A percentile compares a stretch with the other conserved stretches of the same genome.
Evolutionary conservation across 352 stramenopile species (phyloP).

Genomic region (Phytophthora gonapodyides): DNA sequence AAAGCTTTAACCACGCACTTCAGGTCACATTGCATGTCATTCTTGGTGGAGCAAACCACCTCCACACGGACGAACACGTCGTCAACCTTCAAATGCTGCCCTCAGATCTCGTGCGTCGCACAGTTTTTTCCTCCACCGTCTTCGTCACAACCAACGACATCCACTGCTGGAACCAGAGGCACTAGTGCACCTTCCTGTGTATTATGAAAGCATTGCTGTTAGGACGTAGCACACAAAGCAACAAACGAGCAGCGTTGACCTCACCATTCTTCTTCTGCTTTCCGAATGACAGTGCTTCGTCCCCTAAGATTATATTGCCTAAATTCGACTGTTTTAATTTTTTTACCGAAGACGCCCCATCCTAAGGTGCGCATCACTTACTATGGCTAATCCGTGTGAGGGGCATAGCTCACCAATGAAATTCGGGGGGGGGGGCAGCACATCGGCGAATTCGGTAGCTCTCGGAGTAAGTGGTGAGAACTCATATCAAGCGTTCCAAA

Average conservation of each 20-base stretch:
- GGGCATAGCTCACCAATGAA: constrained; percentile 1
- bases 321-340: no score
- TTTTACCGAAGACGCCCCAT: neutral
- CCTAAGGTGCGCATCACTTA: constrained; percentile 7
- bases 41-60: neutral
- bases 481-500: no score
- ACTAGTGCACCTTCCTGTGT: neutral
- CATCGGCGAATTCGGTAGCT: constrained; percentile 1
- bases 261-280: neutral
- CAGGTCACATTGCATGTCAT: no score
- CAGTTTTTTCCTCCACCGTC: neutral
- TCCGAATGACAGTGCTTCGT: no score
- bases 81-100: neutral
- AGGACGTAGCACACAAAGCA: neutral
- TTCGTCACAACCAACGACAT: constrained; percentile 6
- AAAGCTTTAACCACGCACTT: no score
- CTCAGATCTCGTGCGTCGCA: neutral
- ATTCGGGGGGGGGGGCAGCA: neutral
- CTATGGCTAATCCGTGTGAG: neutral
- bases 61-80: neutral
- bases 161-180: neutral
- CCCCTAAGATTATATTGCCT: no score
- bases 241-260: neutral
- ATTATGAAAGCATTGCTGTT: neutral
- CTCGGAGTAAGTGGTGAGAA: no score